Percentiles rank a stretch among this genome's conserved stretches.
phyloP scores from a whole-genome alignment of 2,329 filamentous ascomycete genomes.

The Talaromyces sp. region DNA sequence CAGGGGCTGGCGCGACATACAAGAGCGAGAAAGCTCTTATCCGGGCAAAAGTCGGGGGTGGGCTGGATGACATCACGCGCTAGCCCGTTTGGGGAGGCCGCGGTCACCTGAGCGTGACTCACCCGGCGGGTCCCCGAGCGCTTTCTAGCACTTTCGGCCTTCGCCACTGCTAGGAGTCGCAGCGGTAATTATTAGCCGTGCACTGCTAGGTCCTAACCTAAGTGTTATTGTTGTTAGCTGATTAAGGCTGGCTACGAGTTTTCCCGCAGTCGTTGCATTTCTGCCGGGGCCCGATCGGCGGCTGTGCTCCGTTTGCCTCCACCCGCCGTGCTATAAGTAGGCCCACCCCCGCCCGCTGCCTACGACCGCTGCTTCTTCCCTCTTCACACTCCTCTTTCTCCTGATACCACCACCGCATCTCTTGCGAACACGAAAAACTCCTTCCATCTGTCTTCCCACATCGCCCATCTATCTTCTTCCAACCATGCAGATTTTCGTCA shows the following conservation, averaged over 20 bases:
- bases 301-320: constrained; percentile 14
- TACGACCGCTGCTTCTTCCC: constrained; percentile 17
- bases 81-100: neutral
- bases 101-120: constrained; percentile 3
- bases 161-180: neutral
- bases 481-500: constrained; percentile 97
- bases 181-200: neutral
- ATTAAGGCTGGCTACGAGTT: neutral
- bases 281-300: neutral
- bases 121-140: constrained; percentile 6
- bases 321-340: constrained; percentile 25
- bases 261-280: neutral
- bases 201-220: too few relatives aligned
- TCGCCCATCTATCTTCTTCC: constrained; percentile 4
- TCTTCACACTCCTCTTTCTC: constrained; percentile 14
- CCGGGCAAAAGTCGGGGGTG: neutral
- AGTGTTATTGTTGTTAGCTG: too few relatives aligned
- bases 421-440: neutral
- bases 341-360: constrained; percentile 15
- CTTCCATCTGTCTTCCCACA: constrained; percentile 10
- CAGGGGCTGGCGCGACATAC: neutral
- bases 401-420: neutral
- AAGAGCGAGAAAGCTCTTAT: neutral
- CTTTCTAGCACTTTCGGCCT: constrained; percentile 16
- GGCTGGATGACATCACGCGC: neutral